phyloP scores from a whole-genome alignment of 495 filamentous ascomycete species.

The Paragyromitra xinjiangensis region DNA sequence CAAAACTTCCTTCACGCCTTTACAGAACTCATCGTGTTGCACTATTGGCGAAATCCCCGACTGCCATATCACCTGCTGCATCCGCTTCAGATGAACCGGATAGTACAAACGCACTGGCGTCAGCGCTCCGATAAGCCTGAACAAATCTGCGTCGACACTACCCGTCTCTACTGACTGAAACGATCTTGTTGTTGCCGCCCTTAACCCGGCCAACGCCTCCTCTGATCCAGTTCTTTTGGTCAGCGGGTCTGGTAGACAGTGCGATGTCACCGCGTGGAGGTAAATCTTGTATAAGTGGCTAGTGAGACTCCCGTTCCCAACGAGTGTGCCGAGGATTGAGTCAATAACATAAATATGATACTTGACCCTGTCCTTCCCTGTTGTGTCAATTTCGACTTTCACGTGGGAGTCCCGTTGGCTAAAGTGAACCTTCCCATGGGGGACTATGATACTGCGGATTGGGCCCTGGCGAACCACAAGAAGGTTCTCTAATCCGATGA shows the following conservation, averaged over 20 bases:
- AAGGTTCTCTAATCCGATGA: constrained; percentile 65
- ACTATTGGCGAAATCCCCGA: constrained; percentile 36
- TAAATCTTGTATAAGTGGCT: constrained; percentile 66
- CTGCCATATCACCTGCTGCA: constrained; percentile 65
- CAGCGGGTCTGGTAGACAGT: constrained; percentile 66
- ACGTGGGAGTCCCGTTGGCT: constrained; percentile 58
- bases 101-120: constrained; percentile 67
- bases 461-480: constrained; percentile 61
- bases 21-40: constrained; percentile 65
- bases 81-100: constrained; percentile 62
- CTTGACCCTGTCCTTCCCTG: constrained; percentile 51
- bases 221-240: constrained; percentile 70
- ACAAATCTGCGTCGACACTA: constrained; percentile 42
- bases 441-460: constrained; percentile 64
- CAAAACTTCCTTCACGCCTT: constrained; percentile 60
- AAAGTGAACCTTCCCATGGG: constrained; percentile 60
- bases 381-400: constrained; percentile 58
- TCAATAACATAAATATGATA: constrained; percentile 63
- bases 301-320: constrained; percentile 64
- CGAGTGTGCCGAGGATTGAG: constrained; percentile 61
- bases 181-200: constrained; percentile 63
- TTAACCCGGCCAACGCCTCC: constrained; percentile 64
- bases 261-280: constrained; percentile 70
- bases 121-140: constrained; percentile 62
- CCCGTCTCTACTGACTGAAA: constrained; percentile 60